Base-by-base conservation (phyloP, 805 yeast species). In the Lipomyces starkeyi region DNA sequence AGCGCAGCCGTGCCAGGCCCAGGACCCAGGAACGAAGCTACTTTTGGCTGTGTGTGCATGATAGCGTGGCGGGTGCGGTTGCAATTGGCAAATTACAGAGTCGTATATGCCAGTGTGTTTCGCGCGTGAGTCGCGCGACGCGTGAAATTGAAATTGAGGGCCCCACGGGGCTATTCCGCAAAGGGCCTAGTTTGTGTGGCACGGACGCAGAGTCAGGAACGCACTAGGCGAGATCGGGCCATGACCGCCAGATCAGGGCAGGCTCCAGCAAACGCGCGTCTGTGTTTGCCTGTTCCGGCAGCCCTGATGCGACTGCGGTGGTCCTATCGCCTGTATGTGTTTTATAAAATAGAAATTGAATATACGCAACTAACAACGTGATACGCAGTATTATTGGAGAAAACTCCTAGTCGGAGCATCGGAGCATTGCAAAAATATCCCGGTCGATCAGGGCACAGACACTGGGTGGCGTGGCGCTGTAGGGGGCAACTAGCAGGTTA, bases 71-170 rank as follows among this genome's bases (percentile, higher is more conserved):
- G 20, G n/a, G 8, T 17, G 25, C 8, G 22, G 49, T 7, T 43
- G 49, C 49, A 43, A n/a, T 25, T 43, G 8, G 11, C 20, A 43
- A 22, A 5, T 29, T 29, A 29, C 32, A 29, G 4, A 29, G 32
- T 4, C 5, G 1, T 2, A 43, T 43, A 43, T 43, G 49, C 49
- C 49, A 3, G 3, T 5, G 17, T 6, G 4, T 13, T 37, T 13
- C 9, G 49, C 22, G 49, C 49, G 11, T 43, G 49, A 43, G 49
- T 43, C 49, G 49, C 49, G 49, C 49, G 49, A 43, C 49, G 49
- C 49, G 49, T n/a, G 22, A 43, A n/a, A 43, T n/a, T 43, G 22
- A 43, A 43, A 43, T 43, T 43, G 20, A 7, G 22, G 22, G 49
- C 20, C 11, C 49, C 49, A 43, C 22, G 49, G 22, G 7, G 49